Percentiles rank a stretch among this genome's conserved stretches.
These are phyloP conservation scores for Puccinia novopanici DNA, from an alignment of 1,284 basidiomycete genomes.

Conservation along the genomic window DNA sequence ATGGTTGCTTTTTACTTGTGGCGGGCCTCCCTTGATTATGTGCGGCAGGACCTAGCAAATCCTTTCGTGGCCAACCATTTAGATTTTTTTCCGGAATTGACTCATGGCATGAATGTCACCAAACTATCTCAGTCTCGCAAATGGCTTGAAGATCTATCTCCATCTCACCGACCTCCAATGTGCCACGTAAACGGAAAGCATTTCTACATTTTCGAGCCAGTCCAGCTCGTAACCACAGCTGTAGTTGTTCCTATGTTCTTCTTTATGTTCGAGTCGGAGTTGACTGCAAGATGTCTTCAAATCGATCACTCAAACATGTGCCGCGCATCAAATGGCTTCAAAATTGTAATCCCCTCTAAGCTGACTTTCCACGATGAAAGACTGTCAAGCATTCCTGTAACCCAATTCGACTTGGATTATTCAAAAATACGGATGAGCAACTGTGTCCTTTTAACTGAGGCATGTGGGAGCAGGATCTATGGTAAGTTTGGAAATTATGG, in stretches of 20 bases:
- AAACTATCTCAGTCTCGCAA: neutral
- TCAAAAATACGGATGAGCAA: neutral
- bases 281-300: neutral
- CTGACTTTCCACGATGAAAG: neutral
- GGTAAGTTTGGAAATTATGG: neutral
- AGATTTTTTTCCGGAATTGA: neutral
- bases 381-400: neutral
- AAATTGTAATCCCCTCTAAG: neutral
- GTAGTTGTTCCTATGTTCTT: conserved; percentile 13
- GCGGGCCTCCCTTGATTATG: rapidly evolving
- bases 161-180: neutral
- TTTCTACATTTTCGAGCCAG: conserved; percentile 25
- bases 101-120: neutral
- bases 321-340: neutral
- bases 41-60: conserved; percentile 6
- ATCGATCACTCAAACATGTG: neutral
- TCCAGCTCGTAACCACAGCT: neutral
- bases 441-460: neutral
- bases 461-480: neutral
- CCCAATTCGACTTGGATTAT: neutral
- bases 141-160: neutral
- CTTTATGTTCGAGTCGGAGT: neutral
- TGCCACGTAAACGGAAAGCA: neutral
- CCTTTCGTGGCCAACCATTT: conserved; percentile 1
- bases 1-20: no score